Percentiles rank a stretch among this genome's conserved stretches.
These are phyloP conservation scores for Linnemannia zychae DNA, from an alignment of 192 early-diverging fungal species.

Conservation along the genomic window DNA sequence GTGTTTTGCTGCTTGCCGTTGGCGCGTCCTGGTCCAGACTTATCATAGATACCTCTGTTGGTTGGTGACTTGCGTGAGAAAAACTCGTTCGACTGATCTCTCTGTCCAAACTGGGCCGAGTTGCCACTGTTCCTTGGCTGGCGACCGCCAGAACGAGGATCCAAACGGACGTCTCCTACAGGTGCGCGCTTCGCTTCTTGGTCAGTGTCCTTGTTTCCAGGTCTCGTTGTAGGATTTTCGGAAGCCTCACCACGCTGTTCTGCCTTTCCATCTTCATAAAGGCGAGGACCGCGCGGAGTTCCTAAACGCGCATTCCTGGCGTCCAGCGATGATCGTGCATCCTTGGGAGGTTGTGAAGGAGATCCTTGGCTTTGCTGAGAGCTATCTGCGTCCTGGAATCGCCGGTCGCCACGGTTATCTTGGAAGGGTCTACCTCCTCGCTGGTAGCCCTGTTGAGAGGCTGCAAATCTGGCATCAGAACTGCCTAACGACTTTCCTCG, in stretches of 20 bases:
- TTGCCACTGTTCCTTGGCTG: not conserved
- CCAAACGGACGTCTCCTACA: not conserved
- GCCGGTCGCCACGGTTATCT: not conserved
- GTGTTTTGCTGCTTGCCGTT: not conserved
- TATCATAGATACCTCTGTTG: not conserved
- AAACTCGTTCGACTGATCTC: not conserved
- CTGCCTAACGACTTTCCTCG: not conserved
- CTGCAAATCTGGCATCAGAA: slow-evolving; percentile 2
- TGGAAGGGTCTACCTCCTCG: slow-evolving; percentile 2
- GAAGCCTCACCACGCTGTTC: not conserved
- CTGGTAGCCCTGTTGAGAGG: slow-evolving; percentile 2
- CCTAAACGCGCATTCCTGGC: slow-evolving; percentile 23
- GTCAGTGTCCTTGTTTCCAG: not conserved
- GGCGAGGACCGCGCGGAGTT: slow-evolving; percentile 18
- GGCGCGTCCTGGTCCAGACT: not conserved
- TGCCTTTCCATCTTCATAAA: not conserved
- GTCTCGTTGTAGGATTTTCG: not conserved
- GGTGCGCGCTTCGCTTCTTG: not conserved
- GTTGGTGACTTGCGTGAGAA: not conserved
- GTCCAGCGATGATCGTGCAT: slow-evolving; percentile 40
- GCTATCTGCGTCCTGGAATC: slow-evolving; percentile 15
- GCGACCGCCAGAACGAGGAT: not conserved
- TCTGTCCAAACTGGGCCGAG: slow-evolving; percentile 8
- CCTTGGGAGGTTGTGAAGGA: not conserved
- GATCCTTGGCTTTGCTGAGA: not conserved